Base-by-base conservation (phyloP, 169 alveolate genomes). In the Cryptosporidium felis region DNA sequence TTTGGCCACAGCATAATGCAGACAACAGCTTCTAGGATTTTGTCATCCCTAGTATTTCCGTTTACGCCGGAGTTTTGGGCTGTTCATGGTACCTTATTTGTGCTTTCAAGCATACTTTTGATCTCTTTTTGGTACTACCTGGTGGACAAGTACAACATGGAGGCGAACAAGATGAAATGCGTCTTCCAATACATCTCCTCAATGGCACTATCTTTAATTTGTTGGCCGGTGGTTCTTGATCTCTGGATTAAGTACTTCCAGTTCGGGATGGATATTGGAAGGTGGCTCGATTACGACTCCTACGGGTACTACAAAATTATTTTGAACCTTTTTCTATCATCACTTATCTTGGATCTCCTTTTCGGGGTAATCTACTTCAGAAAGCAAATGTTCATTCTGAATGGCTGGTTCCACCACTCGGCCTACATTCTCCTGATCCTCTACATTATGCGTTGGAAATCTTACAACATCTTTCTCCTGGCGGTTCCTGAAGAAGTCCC, bases 401-500 rank as follows among this genome's bases (percentile, higher is more conserved):
- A 49, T 34, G 82, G 82, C 23, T 46, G 61, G 61, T 45, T 66
- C 41, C 82, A 66, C 49, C 82, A 66, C 21, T n/a, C 36, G n/a
- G 62, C 63, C 9, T 66, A 66, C 23, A 66, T 49, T 16, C 45
- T 66, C 10, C 1, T 66, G 18, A 46, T 49, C 38, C 21, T 66
- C 5, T 66, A 66, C 36, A 10, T 66, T 8, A 45, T 66, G 45
- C 53, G 59, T 8, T 45, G 61, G 62, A 66, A 47, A n/a, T 12
- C 82, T 6, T 66, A 49, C 36, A 66, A 66, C 21, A 46, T 66
- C 12, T 47, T 66, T 2, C 63, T 66, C 30, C 16, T 66, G 26
- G 82, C 82, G 16, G 6, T 34, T 6, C 82, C 82, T 21, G 82
- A 66, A 3, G 82, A 66, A 21, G 49, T 66, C 10, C 82, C 82